Conservation (phyloP, 345 rosid genomes). For the Theobroma cacao region DNA sequence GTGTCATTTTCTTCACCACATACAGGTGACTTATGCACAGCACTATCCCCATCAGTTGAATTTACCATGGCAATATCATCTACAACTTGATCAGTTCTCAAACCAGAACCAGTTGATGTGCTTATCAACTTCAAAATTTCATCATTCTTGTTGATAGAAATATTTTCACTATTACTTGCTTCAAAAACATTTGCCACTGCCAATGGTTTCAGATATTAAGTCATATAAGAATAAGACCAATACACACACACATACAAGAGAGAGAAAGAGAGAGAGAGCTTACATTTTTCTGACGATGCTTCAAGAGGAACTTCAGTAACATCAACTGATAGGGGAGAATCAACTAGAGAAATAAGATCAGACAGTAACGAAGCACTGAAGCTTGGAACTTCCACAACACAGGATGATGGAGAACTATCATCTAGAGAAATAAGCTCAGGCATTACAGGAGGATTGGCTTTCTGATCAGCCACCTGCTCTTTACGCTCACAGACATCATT, state of each 20-base stretch:
- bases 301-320: conserved; percentile 19
- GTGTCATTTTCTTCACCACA: conserved; percentile 24
- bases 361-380: conserved; percentile 25
- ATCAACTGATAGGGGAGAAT: conserved; percentile 33
- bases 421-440: conserved; percentile 37
- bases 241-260: not conserved
- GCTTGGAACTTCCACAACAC: conserved; percentile 12
- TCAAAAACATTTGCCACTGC: conserved; percentile 34
- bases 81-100: conserved; percentile 14
- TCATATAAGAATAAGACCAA: not conserved
- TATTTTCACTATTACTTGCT: conserved; percentile 16
- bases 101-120: conserved; percentile 13
- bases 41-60: conserved; percentile 19
- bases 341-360: conserved; percentile 41
- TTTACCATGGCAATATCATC: conserved; percentile 21
- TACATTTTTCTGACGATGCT: conserved; percentile 26
- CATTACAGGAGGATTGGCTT: conserved; percentile 12
- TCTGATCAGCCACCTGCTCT: conserved; percentile 21
- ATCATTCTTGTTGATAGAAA: conserved; percentile 26
- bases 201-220: conserved; percentile 15
- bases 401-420: conserved; percentile 26
- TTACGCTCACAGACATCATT: conserved; percentile 13
- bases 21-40: conserved; percentile 20
- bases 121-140: conserved; percentile 27
- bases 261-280: conserved; percentile 13